A percentile compares a stretch with the other conserved stretches of the same genome.
These are phyloP conservation scores for Sequoia sempervirens DNA, from an alignment of 75 land plant genomes.

Conservation along the genomic window DNA sequence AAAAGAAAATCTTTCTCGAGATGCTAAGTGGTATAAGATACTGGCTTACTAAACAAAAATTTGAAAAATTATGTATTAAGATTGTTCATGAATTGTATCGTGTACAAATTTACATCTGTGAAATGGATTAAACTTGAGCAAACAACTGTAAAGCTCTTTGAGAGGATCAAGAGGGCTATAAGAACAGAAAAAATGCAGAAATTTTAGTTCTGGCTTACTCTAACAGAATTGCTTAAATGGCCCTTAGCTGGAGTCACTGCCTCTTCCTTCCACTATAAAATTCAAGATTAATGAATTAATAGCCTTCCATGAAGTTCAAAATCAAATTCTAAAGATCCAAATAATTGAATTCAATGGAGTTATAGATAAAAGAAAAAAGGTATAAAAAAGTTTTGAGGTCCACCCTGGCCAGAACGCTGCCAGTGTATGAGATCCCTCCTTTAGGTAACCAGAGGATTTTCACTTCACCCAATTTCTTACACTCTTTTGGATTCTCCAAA, in stretches of 20 bases:
- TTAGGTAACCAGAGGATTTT: background rate
- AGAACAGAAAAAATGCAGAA: background rate
- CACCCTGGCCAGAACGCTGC: background rate
- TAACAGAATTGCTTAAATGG: background rate
- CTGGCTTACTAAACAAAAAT: background rate
- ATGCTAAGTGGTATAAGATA: background rate
- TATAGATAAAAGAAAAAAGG: no score
- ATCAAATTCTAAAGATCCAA: background rate
- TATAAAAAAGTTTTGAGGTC: no score
- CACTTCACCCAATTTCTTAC: background rate
- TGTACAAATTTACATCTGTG: background rate
- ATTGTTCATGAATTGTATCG: background rate
- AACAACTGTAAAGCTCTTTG: background rate
- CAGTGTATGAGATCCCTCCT: background rate
- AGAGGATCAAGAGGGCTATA: background rate
- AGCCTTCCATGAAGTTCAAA: no score
- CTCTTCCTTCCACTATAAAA: background rate
- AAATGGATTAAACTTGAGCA: background rate
- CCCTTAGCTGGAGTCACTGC: background rate
- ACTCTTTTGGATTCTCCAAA: background rate
- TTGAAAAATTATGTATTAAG: background rate
- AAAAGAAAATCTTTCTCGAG: no score
- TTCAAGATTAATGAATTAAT: background rate
- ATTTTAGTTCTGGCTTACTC: background rate
- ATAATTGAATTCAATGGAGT: background rate